Conservation (phyloP, 1,284 basidiomycete genomes). For the Macrocystidia cucumis region DNA sequence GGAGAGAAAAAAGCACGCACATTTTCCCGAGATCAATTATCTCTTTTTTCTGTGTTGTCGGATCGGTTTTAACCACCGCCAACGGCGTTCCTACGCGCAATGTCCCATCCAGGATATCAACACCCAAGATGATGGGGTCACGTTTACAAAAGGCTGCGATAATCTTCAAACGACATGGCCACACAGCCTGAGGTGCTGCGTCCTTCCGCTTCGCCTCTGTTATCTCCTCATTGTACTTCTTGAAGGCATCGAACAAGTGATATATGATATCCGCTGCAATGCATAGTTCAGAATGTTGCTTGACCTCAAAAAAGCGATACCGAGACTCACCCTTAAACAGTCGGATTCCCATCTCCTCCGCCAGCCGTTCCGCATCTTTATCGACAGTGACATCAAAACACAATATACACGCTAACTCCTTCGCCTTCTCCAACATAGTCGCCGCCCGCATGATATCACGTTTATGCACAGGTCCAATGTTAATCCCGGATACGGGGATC, state of each 20-base stretch:
- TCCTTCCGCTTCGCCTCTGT: slow-evolving; percentile 89
- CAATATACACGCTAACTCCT: slow-evolving; percentile 92
- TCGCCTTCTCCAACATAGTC: slow-evolving; percentile 95
- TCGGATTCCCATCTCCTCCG: slow-evolving; percentile 90
- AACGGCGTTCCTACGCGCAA: slow-evolving; percentile 94
- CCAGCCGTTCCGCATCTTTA: slow-evolving; percentile 86
- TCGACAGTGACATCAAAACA: slow-evolving; percentile 97
- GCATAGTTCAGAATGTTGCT: not conserved
- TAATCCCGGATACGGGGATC: slow-evolving; percentile 96
- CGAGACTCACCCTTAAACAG: slow-evolving; percentile 78
- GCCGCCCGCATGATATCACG: slow-evolving; percentile 91
- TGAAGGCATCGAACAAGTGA: slow-evolving; percentile 97
- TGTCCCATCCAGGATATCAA: slow-evolving; percentile 93
- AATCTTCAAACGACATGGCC: slow-evolving; percentile 92
- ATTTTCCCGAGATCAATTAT: slow-evolving; percentile 93
- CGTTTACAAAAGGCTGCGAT: slow-evolving; percentile 94
- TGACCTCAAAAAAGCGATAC: slow-evolving; percentile 3
- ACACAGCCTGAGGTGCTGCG: slow-evolving; percentile 92
- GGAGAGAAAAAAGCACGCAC: slow-evolving; percentile 37
- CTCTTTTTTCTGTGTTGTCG: slow-evolving; percentile 83
- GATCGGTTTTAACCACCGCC: slow-evolving; percentile 89
- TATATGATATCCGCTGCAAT: slow-evolving; percentile 98
- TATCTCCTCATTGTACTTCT: slow-evolving; percentile 92
- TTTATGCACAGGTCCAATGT: slow-evolving; percentile 97
- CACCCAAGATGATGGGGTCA: slow-evolving; percentile 96